phyloP scores from a whole-genome alignment of 352 stramenopile species.

The Globisporangium rhizosaccharum region DNA sequence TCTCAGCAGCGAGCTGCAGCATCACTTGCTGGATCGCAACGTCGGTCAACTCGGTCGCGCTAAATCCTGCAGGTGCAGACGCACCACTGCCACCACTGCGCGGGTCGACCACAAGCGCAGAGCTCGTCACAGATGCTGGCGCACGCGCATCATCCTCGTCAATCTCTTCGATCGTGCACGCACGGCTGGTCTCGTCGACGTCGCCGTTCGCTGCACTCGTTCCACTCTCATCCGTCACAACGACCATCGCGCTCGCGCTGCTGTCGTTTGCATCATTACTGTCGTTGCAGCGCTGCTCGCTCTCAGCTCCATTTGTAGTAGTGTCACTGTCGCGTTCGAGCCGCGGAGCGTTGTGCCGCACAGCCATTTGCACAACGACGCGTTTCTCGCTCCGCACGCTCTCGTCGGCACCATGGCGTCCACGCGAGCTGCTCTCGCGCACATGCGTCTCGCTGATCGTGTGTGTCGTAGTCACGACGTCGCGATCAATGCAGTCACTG shows the following conservation, averaged over 20 bases:
- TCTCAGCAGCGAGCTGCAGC: conserved; percentile 19
- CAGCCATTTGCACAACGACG: conserved; percentile 11
- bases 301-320: not conserved
- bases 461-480: conserved; percentile 9
- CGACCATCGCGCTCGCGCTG: not conserved
- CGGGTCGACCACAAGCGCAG: not conserved
- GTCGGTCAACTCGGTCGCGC: conserved; percentile 12
- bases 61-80: not conserved
- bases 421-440: conserved; percentile 1
- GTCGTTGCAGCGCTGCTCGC: not conserved
- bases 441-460: conserved; percentile 12
- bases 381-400: conserved; percentile 6
- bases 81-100: not conserved
- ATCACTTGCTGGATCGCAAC: conserved; percentile 25
- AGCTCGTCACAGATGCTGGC: not conserved
- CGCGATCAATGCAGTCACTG: not conserved
- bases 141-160: conserved; percentile 4
- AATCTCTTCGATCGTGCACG: conserved; percentile 13
- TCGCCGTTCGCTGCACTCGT: not conserved
- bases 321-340: not conserved
- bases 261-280: not conserved
- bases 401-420: not conserved
- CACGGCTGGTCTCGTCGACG: not conserved
- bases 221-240: not conserved
- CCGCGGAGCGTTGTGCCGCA: conserved; percentile 1